These are phyloP conservation scores for Fraxinus paxiana DNA, from an alignment of 305 asterid genomes.

Conservation along the genomic window DNA sequence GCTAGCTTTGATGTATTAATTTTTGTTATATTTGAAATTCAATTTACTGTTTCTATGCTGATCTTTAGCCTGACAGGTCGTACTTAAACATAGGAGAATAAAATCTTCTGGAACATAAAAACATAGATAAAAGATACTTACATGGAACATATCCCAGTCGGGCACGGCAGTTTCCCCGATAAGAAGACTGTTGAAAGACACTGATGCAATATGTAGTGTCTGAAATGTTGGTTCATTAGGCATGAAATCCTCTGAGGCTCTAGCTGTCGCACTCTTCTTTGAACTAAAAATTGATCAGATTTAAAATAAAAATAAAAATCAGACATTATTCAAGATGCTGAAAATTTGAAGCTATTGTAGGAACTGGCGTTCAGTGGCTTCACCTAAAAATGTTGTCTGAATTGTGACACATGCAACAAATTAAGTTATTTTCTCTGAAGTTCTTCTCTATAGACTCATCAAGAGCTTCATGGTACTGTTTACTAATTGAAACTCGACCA, in stretches of 20 bases:
- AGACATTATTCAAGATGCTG: background rate
- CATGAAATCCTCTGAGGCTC: conserved; percentile 68
- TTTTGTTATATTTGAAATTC: background rate
- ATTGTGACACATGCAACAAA: conserved; percentile 55
- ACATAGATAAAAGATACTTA: conserved; percentile 13
- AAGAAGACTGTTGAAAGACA: conserved; percentile 54
- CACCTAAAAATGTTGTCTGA: conserved; percentile 55
- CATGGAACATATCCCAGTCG: conserved; percentile 81
- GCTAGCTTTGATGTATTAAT: background rate
- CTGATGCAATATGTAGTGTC: conserved; percentile 54
- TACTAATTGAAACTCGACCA: conserved; percentile 51
- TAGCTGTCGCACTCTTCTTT: conserved; percentile 45
- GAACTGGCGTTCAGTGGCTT: background rate
- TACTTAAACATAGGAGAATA: background rate
- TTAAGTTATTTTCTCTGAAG: conserved; percentile 48
- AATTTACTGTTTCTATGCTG: background rate
- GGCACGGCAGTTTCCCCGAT: conserved; percentile 57
- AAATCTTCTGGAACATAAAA: background rate
- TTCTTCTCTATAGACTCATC: conserved; percentile 53
- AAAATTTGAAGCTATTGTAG: background rate
- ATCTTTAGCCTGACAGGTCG: background rate
- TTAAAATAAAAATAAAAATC: background rate
- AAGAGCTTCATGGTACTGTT: conserved; percentile 49
- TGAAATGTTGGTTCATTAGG: conserved; percentile 52
- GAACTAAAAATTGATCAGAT: conserved; percentile 20